A percentile compares a stretch with the other conserved stretches of the same genome.
Conservation (phyloP, 345 rosid genomes). For the Boechera divaricarpa region DNA sequence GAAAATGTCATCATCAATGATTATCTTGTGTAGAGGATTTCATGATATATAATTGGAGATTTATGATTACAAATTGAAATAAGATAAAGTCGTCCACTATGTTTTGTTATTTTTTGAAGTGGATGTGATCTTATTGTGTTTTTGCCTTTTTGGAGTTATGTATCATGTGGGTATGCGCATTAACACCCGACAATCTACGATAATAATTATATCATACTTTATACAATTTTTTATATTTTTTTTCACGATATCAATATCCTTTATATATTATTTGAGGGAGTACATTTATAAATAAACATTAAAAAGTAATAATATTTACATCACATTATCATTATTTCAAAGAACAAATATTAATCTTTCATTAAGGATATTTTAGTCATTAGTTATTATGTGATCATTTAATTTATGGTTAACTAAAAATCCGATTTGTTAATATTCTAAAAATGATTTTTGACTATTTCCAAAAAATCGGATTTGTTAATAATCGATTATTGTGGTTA, state of each 20-base stretch:
- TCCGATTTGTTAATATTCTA: too few species aligned
- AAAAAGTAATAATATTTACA: too few species aligned
- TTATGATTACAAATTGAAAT: slow-evolving; percentile 28
- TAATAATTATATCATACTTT: neutral
- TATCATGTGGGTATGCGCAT: slow-evolving; percentile 30
- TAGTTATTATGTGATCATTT: too few species aligned
- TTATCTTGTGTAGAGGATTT: neutral
- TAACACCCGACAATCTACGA: slow-evolving; percentile 17
- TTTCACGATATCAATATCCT: neutral
- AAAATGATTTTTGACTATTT: too few species aligned
- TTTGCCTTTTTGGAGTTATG: slow-evolving; percentile 26
- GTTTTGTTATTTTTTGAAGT: slow-evolving; percentile 25
- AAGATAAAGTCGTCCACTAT: slow-evolving; percentile 37
- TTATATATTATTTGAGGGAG: too few species aligned
- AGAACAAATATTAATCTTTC: too few species aligned
- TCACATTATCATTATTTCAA: too few species aligned
- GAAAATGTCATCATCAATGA: neutral
- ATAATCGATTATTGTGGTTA: too few species aligned
- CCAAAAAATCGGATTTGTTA: too few species aligned
- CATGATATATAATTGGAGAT: neutral
- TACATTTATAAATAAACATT: too few species aligned
- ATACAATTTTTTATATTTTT: neutral
- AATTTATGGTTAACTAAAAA: too few species aligned
- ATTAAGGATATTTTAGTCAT: too few species aligned
- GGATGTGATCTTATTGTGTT: slow-evolving; percentile 39